phyloP scores from a whole-genome alignment of 768 basidiomycete species.

The Leccinum subgranulosum region DNA sequence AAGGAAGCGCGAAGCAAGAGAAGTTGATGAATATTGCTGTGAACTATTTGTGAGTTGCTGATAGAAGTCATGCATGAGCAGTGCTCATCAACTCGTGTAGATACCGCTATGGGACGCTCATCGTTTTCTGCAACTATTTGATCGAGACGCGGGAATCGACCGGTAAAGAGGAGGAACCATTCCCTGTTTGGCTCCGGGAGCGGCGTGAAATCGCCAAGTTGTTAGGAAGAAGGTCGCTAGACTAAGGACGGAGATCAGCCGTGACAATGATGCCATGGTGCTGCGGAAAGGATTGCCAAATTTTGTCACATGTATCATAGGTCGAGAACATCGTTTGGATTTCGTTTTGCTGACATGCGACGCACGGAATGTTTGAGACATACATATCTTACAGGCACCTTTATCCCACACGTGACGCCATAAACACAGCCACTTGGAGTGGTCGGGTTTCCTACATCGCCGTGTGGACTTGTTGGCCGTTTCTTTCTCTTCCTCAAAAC shows the following conservation, averaged over 20 bases:
- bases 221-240: constrained; percentile 65
- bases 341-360: not conserved
- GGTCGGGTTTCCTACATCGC: constrained; percentile 18
- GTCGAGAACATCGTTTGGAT: not conserved
- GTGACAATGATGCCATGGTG: not conserved
- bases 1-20: constrained; percentile 71
- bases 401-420: constrained; percentile 19
- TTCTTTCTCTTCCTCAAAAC: not conserved
- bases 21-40: constrained; percentile 74
- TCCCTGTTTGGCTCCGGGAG: constrained; percentile 80
- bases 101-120: constrained; percentile 86
- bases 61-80: constrained; percentile 5
- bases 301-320: not conserved
- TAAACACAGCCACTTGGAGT: constrained; percentile 19
- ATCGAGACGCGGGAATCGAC: constrained; percentile 59
- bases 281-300: too few relatives aligned
- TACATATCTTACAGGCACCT: constrained; percentile 1
- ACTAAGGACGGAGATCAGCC: constrained; percentile 34
- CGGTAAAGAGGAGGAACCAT: constrained; percentile 44
- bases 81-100: constrained; percentile 34
- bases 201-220: constrained; percentile 83
- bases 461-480: not conserved
- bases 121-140: constrained; percentile 93
- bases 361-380: not conserved
- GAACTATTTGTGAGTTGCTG: constrained; percentile 73